These are phyloP conservation scores for Nymphaea colorata DNA, from an alignment of 164 flowering plant species.

Conservation along the genomic window DNA sequence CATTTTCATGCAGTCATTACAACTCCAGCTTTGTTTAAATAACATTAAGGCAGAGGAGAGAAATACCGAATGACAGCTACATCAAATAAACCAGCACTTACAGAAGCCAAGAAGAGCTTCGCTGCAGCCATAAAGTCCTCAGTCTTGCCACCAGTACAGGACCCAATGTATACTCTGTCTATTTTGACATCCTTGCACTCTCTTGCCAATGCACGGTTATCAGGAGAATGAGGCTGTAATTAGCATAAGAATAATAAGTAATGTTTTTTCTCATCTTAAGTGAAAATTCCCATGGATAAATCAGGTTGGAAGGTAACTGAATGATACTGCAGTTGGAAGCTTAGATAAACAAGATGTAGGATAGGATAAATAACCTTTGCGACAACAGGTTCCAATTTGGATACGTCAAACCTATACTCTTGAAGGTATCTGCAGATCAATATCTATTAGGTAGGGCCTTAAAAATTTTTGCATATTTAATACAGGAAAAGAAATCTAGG, in stretches of 20 bases:
- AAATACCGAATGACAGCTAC: too few relatives aligned
- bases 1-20: background rate
- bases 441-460: too few relatives aligned
- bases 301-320: background rate
- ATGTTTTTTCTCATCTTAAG: background rate
- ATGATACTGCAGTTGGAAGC: background rate
- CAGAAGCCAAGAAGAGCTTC: slow-evolving; percentile 78
- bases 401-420: slow-evolving; percentile 76
- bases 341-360: background rate
- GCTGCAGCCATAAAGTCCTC: slow-evolving; percentile 97
- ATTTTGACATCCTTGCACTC: slow-evolving; percentile 98
- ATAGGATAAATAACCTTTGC: slow-evolving; percentile 58
- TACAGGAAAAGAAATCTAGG: too few relatives aligned
- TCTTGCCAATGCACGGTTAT: slow-evolving; percentile 90
- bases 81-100: slow-evolving; percentile 12
- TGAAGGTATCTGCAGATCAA: slow-evolving; percentile 38
- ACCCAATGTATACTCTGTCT: slow-evolving; percentile 96
- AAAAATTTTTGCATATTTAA: too few relatives aligned
- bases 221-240: slow-evolving; percentile 98
- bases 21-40: background rate
- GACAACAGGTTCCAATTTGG: slow-evolving; percentile 92
- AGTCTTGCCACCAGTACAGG: slow-evolving; percentile 98
- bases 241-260: background rate
- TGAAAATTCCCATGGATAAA: background rate
- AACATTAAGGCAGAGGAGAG: background rate